Evolutionary conservation across 2,329 filamentous ascomycete species (phyloP), one percentile per base, ranked within the genome.

Genomic region (Plenodomus tracheiphilus): DNA sequence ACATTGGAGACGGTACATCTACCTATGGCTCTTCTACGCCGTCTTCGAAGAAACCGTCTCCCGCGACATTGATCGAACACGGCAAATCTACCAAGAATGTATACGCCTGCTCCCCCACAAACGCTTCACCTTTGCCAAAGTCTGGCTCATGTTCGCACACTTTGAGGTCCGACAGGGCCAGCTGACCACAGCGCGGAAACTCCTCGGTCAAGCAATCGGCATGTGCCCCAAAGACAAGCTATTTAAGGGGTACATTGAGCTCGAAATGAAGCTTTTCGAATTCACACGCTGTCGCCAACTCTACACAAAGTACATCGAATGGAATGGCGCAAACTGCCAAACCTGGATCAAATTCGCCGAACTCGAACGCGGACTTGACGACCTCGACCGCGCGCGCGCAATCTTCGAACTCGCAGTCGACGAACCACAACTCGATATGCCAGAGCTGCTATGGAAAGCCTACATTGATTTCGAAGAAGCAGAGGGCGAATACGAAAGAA

Each of bases 381-480:
- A 99, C 65, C 75, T 92, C 3, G 91, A 96, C 17, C 87, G 94
- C 22, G 86, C 90, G 15, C 82, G 94, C 37, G 92, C 88, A 39
- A 96, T 99, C 61, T 97, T 91, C 68, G 93, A 97, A 74, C 80
- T 97, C 21, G 93, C 90, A 2, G 87, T 97, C 52, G 80, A 83
- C 41, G 92, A 97, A 71, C 81, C 86, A 1, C 82, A 85, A 25
- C 80, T 99, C 13, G 94, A 99, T 72, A 99, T 99, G 94, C 94
- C 94, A 0, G 94, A 99, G 75, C 79, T 97, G 43, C 79, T 97
- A 1, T 99, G 94, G 94, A 97, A 97, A 76, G 86, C 91, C 1
- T 99, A 96, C 73, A 97, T 99, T 62, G 94, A 99, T 73, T 97
- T 97, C 67, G 94, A 99, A 74, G 93, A 97, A 69, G 91, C 96